phyloP scores from a whole-genome alignment of 2,329 filamentous ascomycete genomes.

The Diplocarpon mali region DNA sequence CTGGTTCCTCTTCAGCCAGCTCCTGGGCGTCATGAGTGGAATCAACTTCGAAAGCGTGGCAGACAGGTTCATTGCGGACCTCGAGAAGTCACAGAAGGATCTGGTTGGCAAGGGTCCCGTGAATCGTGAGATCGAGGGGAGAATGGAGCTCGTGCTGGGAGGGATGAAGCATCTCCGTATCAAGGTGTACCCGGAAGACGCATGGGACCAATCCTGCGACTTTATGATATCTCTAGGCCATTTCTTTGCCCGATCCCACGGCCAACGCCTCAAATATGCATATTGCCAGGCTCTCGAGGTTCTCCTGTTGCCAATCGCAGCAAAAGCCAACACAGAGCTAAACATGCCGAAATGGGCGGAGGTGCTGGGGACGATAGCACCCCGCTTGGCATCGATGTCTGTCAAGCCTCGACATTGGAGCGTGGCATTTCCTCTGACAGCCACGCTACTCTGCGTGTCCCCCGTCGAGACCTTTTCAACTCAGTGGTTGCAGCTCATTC shows the following conservation, averaged over 20 bases:
- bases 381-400: conserved; percentile 73
- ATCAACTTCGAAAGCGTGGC: conserved; percentile 81
- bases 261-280: conserved; percentile 80
- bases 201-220: conserved; percentile 80
- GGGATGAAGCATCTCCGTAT: conserved; percentile 87
- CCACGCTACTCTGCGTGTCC: conserved; percentile 79
- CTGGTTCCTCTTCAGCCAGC: conserved; percentile 86
- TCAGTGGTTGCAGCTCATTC: conserved; percentile 78
- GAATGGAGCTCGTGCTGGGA: conserved; percentile 74
- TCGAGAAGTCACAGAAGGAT: conserved; percentile 69
- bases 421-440: conserved; percentile 77
- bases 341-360: conserved; percentile 77
- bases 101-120: conserved; percentile 58
- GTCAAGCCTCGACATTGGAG: conserved; percentile 88
- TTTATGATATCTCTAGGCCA: conserved; percentile 74
- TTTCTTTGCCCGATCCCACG: conserved; percentile 76
- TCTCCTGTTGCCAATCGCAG: conserved; percentile 76
- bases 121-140: conserved; percentile 62
- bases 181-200: conserved; percentile 58
- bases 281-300: conserved; percentile 90
- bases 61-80: conserved; percentile 68
- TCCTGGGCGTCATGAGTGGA: conserved; percentile 93
- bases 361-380: conserved; percentile 67
- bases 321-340: conserved; percentile 66
- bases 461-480: conserved; percentile 70